Evolutionary conservation across 2,329 filamentous ascomycete species (phyloP), one percentile per base, ranked within the genome.

Genomic region (Myrmaecium sp.): DNA sequence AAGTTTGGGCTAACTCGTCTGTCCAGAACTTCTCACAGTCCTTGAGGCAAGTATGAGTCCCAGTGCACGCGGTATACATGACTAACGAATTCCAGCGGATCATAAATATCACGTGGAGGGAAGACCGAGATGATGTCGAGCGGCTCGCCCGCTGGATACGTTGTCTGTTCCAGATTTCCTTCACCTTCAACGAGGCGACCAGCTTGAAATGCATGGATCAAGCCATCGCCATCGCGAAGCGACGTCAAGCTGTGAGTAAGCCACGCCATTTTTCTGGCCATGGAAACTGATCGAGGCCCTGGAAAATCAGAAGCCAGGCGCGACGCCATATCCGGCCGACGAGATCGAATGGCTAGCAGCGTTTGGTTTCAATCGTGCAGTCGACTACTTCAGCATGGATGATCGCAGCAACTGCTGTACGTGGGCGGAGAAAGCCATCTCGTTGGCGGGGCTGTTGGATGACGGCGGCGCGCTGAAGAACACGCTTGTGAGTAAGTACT

Each of bases 261-360:
- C 8, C 34, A 40, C 5, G 24, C n/a, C n/a, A n/a, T n/a, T n/a
- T n/a, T n/a, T n/a, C n/a, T n/a, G n/a, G n/a, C n/a, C n/a, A n/a
- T n/a, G n/a, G n/a, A n/a, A n/a, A n/a, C n/a, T n/a, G n/a, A n/a
- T n/a, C n/a, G n/a, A n/a, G n/a, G n/a, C n/a, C n/a, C n/a, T n/a
- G n/a, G n/a, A n/a, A n/a, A n/a, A n/a, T n/a, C n/a, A n/a, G n/a
- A n/a, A n/a, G n/a, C n/a, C n/a, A n/a, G n/a, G n/a, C n/a, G 6
- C 50, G 41, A 43, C 54, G 2, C 45, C 52, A 1, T 80, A 80
- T 41, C 77, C 79, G 0, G 39, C 54, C 1, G 61, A 66, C 3
- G 80, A 89, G 42, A 51, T 84, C 1, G 73, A 82, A 40, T 89
- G 77, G 74, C 63, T 89, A n/a, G 68, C 70, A 0, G 66, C 68